phyloP scores from a whole-genome alignment of 2,329 filamentous ascomycete genomes.

The Fusarium mexicanum region DNA sequence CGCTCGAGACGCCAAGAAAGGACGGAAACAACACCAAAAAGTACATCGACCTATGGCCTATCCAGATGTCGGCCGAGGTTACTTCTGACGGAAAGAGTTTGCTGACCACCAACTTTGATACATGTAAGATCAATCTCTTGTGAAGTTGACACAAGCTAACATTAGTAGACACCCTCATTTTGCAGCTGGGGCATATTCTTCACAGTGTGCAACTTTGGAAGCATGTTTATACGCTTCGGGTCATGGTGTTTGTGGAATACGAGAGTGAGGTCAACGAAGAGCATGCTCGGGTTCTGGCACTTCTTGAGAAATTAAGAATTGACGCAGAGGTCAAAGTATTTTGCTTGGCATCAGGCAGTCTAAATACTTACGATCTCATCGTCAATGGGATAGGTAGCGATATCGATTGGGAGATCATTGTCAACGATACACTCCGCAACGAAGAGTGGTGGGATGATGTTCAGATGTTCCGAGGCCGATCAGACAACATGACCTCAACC shows the following conservation, averaged over 20 bases:
- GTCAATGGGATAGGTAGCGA: slow-evolving; percentile 73
- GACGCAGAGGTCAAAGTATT: slow-evolving; percentile 83
- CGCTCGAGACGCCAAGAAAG: slow-evolving; percentile 75
- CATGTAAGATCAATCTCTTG: slow-evolving; percentile 65
- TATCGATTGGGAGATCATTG: slow-evolving; percentile 65
- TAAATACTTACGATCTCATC: slow-evolving; percentile 80
- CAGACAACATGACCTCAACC: slow-evolving; percentile 51
- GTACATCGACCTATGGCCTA: slow-evolving; percentile 90
- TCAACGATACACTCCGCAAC: slow-evolving; percentile 73
- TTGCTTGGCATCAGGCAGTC: slow-evolving; percentile 78
- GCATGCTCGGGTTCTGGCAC: slow-evolving; percentile 72
- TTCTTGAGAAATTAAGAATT: slow-evolving; percentile 84
- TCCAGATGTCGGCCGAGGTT: slow-evolving; percentile 91
- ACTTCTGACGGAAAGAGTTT: slow-evolving; percentile 73
- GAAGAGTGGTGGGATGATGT: slow-evolving; percentile 88
- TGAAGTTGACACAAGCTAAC: slow-evolving; percentile 8
- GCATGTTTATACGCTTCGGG: slow-evolving; percentile 74
- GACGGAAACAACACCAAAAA: slow-evolving; percentile 71
- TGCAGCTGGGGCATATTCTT: slow-evolving; percentile 86
- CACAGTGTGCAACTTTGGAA: slow-evolving; percentile 85
- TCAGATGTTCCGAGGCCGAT: slow-evolving; percentile 61
- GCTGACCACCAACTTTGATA: slow-evolving; percentile 90
- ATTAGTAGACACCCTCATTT: slow-evolving; percentile 73
- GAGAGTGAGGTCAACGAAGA: slow-evolving; percentile 86
- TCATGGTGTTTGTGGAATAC: slow-evolving; percentile 90